Evolutionary conservation across 1,284 basidiomycete genomes (phyloP).

Genomic region (Irpex rosettiformis): DNA sequence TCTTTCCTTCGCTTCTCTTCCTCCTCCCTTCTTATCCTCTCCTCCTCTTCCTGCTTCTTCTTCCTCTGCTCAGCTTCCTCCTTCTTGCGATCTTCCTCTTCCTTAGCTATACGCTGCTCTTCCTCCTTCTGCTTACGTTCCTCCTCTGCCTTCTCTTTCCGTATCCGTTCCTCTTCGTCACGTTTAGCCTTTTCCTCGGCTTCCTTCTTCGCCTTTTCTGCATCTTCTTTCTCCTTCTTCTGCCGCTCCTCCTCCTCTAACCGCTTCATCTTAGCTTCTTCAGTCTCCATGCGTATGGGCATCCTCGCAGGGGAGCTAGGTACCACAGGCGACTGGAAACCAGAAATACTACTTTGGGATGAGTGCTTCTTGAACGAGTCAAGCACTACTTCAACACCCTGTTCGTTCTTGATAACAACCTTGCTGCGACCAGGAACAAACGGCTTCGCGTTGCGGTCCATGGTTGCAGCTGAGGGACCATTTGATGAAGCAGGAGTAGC

Average conservation of each 20-base stretch:
- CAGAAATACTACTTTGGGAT: slow-evolving; percentile 8
- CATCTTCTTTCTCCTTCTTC: slow-evolving; percentile 32
- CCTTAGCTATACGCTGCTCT: slow-evolving; percentile 26
- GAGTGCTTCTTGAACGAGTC: slow-evolving; percentile 46
- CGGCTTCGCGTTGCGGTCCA: slow-evolving; percentile 59
- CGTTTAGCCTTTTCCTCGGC: slow-evolving; percentile 38
- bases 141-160: slow-evolving; percentile 38
- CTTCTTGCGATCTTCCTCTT: slow-evolving; percentile 25
- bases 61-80: slow-evolving; percentile 20
- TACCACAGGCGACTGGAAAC: slow-evolving; percentile 33
- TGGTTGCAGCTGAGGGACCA: slow-evolving; percentile 33
- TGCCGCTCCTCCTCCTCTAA: slow-evolving; percentile 42
- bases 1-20: slow-evolving; percentile 24
- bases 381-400: slow-evolving; percentile 60
- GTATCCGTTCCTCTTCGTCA: slow-evolving; percentile 25
- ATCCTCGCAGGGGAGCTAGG: slow-evolving; percentile 39
- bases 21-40: slow-evolving; percentile 27
- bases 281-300: slow-evolving; percentile 40
- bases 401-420: slow-evolving; percentile 51
- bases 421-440: slow-evolving; percentile 54
- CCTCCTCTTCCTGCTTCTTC: slow-evolving; percentile 25
- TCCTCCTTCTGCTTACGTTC: slow-evolving; percentile 31
- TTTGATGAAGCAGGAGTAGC: slow-evolving; percentile 55
- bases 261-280: slow-evolving; percentile 46
- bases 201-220: slow-evolving; percentile 30